Percentiles rank a stretch among this genome's conserved stretches.
phyloP scores from a whole-genome alignment of 352 stramenopile genomes.

The Phytophthora pini region DNA sequence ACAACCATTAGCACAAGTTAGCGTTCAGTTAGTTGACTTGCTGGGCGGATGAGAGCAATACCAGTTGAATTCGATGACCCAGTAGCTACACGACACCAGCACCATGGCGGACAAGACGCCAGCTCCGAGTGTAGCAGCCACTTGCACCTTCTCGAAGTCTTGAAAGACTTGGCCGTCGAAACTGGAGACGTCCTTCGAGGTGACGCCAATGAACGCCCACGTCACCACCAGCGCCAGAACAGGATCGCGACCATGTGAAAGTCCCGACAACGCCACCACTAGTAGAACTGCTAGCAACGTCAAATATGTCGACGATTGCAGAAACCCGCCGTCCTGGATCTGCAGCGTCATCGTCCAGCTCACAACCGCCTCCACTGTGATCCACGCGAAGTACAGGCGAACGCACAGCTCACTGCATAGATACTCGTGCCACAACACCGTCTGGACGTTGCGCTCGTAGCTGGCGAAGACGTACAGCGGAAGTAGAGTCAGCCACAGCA shows the following conservation, averaged over 20 bases:
- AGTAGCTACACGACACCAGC: conserved; percentile 43
- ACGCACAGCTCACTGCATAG: conserved; percentile 67
- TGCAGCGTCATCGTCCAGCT: conserved; percentile 66
- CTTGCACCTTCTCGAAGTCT: conserved; percentile 52
- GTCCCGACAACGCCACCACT: conserved; percentile 44
- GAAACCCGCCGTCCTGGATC: conserved; percentile 38
- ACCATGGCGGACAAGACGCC: conserved; percentile 36
- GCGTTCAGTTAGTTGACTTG: conserved; percentile 16
- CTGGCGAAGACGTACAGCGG: conserved; percentile 74
- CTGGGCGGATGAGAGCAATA: conserved; percentile 25
- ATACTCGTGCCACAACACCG: conserved; percentile 62
- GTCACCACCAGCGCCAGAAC: conserved; percentile 58
- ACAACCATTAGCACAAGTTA: conserved; percentile 25
- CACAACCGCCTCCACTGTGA: conserved; percentile 56
- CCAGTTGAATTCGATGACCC: conserved; percentile 28
- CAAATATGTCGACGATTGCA: conserved; percentile 54
- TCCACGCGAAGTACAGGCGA: conserved; percentile 72
- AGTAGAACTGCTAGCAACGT: conserved; percentile 53
- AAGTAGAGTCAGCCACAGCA: conserved; percentile 67
- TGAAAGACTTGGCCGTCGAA: conserved; percentile 29
- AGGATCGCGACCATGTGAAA: conserved; percentile 61
- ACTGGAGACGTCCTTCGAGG: conserved; percentile 40
- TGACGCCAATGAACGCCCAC: conserved; percentile 62
- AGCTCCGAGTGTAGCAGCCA: conserved; percentile 45
- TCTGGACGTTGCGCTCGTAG: conserved; percentile 50